Evolutionary conservation across 2,329 filamentous ascomycete species (phyloP), one percentile per base, ranked within the genome.

Genomic region (Aspergillus puulaauensis): DNA sequence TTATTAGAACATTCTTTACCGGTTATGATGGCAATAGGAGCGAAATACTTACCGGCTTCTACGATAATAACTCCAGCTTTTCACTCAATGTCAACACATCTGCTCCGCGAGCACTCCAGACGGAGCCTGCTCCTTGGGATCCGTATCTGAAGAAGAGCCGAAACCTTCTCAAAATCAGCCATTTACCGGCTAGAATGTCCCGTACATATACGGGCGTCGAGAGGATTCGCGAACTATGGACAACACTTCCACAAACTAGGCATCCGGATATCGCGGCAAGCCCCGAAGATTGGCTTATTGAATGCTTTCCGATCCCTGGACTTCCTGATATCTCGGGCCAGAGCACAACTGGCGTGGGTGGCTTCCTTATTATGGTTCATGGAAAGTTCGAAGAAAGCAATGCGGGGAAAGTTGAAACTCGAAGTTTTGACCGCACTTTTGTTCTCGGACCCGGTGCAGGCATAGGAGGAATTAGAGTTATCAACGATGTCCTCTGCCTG

Each of bases 351-450:
- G 90, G 90, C 4, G 90, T 93, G 19, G 89, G 90, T 62, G 91
- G 91, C 7, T 83, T 96, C 62, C 82, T 90, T 50, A 84, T 96
- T 64, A 88, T 84, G 7, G 82, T 93, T n/a, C 90, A 95, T 66
- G 90, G 91, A 61, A 90, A 93, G 67, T 96, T 91, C 59, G 87
- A 93, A 49, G 92, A 96, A 70, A 78, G 87, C 17, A 82, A 81
- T 21, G 79, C 82, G 48, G 81, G 83, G 45, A 83, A 82, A 44
- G 81, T 85, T 39, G 85, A 87, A 65, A 75, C 74, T 11, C 87
- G 91, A 59, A 91, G 89, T 71, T 96, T 96, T 73, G 91, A 92
- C 54, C 86, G 92, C 51, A 89, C 86, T 0, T 91, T 96, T 70
- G 79, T 93, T 41, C 81, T 96, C 17, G 90, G 90, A 0, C 91